Conservation (phyloP, 768 basidiomycete species). For the Auriscalpium orientale region DNA sequence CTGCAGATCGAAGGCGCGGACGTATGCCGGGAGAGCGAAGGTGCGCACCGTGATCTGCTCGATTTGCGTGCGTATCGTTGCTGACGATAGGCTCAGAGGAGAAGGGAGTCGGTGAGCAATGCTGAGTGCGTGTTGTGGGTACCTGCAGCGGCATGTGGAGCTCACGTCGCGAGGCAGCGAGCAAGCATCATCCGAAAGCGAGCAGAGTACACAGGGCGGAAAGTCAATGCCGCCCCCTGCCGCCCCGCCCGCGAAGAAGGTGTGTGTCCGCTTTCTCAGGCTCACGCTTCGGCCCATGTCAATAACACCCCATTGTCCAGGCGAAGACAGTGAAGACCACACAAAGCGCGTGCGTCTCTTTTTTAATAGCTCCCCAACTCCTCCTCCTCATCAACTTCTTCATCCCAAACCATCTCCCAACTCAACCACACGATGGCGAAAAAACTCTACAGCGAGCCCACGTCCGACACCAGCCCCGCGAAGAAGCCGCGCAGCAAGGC, state of each 20-base stretch:
- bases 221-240: neutral
- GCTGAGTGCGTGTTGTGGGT: neutral
- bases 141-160: neutral
- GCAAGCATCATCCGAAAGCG: neutral
- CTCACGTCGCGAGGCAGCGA: neutral
- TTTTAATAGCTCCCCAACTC: neutral
- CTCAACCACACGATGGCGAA: neutral
- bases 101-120: neutral
- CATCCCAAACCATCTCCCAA: too few species aligned
- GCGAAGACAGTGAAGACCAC: neutral
- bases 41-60: neutral
- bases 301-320: neutral
- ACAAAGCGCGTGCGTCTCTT: neutral
- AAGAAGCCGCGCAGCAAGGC: neutral
- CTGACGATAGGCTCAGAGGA: neutral
- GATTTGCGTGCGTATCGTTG: neutral
- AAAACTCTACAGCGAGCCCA: neutral
- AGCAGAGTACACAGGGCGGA: neutral
- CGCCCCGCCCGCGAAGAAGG: neutral
- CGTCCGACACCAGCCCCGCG: neutral
- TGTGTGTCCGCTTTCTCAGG: neutral
- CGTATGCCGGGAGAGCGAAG: constrained; percentile 6
- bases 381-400: neutral
- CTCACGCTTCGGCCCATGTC: neutral
- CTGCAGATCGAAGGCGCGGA: neutral